These are phyloP conservation scores for Xylaria hypoxylon DNA, from an alignment of 2,329 filamentous ascomycete genomes.

Conservation along the genomic window DNA sequence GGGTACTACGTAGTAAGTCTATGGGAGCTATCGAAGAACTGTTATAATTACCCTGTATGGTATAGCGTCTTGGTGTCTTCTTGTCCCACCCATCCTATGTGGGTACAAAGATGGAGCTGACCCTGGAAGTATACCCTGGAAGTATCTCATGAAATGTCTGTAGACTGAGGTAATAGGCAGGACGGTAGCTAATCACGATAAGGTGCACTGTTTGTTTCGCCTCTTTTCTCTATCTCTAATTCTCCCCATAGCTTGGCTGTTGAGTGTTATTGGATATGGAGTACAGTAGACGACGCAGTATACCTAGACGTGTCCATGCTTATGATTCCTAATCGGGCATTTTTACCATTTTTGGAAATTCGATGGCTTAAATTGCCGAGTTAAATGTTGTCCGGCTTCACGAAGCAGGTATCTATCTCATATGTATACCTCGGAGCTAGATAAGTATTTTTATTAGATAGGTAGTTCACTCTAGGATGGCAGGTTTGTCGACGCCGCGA, in stretches of 20 bases:
- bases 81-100: conserved; percentile 3
- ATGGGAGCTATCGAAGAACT: conserved; percentile 20
- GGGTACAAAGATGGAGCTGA: background rate
- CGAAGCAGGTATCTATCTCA: too few relatives aligned
- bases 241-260: too few relatives aligned
- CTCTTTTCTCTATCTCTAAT: background rate
- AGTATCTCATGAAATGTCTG: background rate
- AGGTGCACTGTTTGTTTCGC: too few relatives aligned
- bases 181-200: background rate
- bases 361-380: too few relatives aligned
- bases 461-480: too few relatives aligned
- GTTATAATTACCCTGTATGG: conserved; percentile 30
- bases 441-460: too few relatives aligned
- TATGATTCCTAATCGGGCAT: background rate
- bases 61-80: conserved; percentile 10
- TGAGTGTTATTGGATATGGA: too few relatives aligned
- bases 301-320: background rate
- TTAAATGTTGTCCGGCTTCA: too few relatives aligned
- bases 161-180: background rate
- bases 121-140: background rate
- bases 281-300: too few relatives aligned
- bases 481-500: too few relatives aligned
- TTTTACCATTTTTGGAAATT: conserved; percentile 14
- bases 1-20: background rate
- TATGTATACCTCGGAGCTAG: too few relatives aligned